Evolutionary conservation across 495 filamentous ascomycete genomes (phyloP).

Genomic region (Pseudoneurospora amorphoporcata): DNA sequence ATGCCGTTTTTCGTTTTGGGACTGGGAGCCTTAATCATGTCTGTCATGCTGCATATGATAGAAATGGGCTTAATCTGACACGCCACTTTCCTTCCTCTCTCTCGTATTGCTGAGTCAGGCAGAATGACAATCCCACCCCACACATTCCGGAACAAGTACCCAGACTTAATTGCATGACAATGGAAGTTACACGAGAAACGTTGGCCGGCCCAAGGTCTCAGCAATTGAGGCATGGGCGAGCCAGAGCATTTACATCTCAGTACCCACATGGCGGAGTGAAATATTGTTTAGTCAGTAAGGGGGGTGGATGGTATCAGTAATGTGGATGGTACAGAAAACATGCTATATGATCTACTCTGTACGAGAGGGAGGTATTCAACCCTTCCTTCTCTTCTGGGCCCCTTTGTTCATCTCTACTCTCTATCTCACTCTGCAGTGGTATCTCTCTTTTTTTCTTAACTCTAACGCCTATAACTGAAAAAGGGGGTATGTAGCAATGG

Average conservation of each 20-base stretch:
- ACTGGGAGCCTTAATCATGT: too few relatives aligned
- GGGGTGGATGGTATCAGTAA: neutral
- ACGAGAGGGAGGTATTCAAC: neutral
- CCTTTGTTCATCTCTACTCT: neutral
- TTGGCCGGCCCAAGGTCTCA: too few relatives aligned
- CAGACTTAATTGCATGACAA: neutral
- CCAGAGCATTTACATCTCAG: too few relatives aligned
- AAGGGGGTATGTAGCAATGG: neutral
- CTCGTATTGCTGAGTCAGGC: neutral
- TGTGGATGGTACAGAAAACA: neutral
- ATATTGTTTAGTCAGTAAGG: neutral
- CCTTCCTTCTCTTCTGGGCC: neutral
- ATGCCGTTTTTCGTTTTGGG: too few relatives aligned
- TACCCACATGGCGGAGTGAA: too few relatives aligned
- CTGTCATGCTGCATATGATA: too few relatives aligned
- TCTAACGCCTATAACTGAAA: neutral
- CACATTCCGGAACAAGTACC: neutral
- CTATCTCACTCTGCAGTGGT: neutral
- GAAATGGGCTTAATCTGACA: neutral
- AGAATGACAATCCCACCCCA: neutral
- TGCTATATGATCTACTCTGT: neutral
- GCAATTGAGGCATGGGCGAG: too few relatives aligned
- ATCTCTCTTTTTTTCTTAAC: neutral
- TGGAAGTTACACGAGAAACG: too few relatives aligned
- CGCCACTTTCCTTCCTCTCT: neutral